Evolutionary conservation across 2,329 filamentous ascomycete species (phyloP).

Genomic region (Epichloe elymi): DNA sequence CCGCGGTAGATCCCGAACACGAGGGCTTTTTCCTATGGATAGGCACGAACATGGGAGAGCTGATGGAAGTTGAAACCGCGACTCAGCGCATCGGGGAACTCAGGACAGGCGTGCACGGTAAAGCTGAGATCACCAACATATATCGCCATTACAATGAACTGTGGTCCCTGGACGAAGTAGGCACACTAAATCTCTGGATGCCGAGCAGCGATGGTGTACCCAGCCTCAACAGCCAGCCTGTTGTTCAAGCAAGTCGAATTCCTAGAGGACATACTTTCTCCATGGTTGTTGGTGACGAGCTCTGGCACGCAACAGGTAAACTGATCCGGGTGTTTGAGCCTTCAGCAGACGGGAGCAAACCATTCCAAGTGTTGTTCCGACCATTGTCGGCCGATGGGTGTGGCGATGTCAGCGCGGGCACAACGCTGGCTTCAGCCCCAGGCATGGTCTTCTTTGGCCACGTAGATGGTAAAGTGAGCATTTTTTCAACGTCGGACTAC

Average conservation of each 20-base stretch:
- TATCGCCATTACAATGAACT: constrained; percentile 77
- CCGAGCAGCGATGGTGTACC: constrained; percentile 60
- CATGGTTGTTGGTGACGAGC: constrained; percentile 66
- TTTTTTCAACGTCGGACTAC: constrained; percentile 74
- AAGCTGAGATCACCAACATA: constrained; percentile 71
- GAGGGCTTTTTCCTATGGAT: constrained; percentile 81
- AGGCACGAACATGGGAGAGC: constrained; percentile 75
- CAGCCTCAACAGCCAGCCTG: constrained; percentile 57
- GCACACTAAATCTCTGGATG: constrained; percentile 76
- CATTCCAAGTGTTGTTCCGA: constrained; percentile 62
- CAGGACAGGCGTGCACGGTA: constrained; percentile 60
- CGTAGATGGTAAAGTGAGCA: constrained; percentile 81
- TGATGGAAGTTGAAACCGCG: constrained; percentile 76
- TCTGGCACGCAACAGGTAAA: constrained; percentile 84
- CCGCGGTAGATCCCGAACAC: constrained; percentile 59
- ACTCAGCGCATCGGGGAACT: constrained; percentile 57
- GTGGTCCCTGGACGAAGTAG: constrained; percentile 88
- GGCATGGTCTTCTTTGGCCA: constrained; percentile 84
- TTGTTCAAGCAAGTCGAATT: constrained; percentile 57
- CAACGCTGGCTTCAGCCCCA: constrained; percentile 59
- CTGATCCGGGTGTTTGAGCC: constrained; percentile 77
- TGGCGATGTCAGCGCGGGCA: constrained; percentile 78
- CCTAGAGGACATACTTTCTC: constrained; percentile 78
- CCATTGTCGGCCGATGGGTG: constrained; percentile 59
- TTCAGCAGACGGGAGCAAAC: constrained; percentile 49